Base-by-base conservation (phyloP, 441 rosid species). In the California macrophylla region DNA sequence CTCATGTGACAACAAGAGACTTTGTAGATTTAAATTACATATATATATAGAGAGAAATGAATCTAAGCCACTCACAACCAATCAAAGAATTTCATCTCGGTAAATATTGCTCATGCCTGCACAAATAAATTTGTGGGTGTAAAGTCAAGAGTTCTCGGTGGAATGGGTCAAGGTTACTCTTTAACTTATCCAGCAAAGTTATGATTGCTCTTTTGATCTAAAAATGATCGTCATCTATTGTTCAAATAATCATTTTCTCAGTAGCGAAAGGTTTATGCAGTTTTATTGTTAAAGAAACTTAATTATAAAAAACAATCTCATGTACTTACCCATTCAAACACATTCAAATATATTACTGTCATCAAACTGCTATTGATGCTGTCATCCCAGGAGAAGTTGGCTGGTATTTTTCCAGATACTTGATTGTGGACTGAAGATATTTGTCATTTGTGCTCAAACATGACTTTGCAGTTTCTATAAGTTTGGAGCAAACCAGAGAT, bases 381-480 rank as follows among this genome's bases (percentile, higher is more conserved):
- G 36, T 16, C 50, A 52, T 18, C 56, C 56, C 13, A 36, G 13
- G 32, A 34, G 80, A 73, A 75, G 56, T 47, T 16, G 76, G 68
- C 66, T 66, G 66, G 72, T 71, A 76, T 38, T 73, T 72, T 8
- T 77, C 79, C 68, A 86, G 61, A 74, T 78, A 80, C 72, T 77
- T 77, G 65, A 80, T 76, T 16, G 98, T 86, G 66, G 89, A 82
- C 70, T 75, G 79, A 68, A 90, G 71, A 76, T 82, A 83, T 71
- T 72, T 85, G 77, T 90, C 81, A 18, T 80, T 77, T 3, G 79
- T 58, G 68, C 76, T 78, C 77, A 87, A 71, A 74, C 88, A 84
- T 66, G n/a, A 58, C 75, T 78, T 73, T 28, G 92, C 96, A 70
- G 83, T 87, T 79, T 86, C 89, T 1, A 92, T 74, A 78, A 92